These are phyloP conservation scores for Strigomonas culicis DNA, from an alignment of 208 protist species.

Conservation along the genomic window DNA sequence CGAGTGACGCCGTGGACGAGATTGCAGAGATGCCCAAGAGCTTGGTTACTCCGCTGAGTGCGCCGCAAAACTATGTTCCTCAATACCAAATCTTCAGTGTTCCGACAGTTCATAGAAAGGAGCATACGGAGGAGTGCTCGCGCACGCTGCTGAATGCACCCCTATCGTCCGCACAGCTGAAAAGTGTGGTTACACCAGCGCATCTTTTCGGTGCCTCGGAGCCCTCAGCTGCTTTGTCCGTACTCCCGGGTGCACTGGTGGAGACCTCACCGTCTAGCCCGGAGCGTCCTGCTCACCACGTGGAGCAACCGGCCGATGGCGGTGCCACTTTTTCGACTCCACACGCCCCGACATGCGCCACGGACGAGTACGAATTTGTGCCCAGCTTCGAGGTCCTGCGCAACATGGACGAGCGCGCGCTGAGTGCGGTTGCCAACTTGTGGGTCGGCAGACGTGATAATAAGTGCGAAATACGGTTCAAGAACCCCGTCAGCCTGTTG, in stretches of 20 bases:
- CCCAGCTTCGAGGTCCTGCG: constrained; percentile 55
- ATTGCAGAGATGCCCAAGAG: constrained; percentile 32
- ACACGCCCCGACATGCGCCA: constrained; percentile 51
- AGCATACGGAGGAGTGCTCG: no score
- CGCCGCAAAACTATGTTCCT: no score
- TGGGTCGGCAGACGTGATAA: constrained; percentile 54
- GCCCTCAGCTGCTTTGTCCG: no score
- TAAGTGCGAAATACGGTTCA: constrained; percentile 57
- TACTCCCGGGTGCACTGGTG: no score
- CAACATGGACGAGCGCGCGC: constrained; percentile 34
- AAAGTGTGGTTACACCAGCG: constrained; percentile 1
- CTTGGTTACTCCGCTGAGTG: no score
- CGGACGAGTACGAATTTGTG: constrained; percentile 45
- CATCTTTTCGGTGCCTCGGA: not conserved
- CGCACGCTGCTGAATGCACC: constrained; percentile 4
- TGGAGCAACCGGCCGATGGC: no score
- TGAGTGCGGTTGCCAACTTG: constrained; percentile 55
- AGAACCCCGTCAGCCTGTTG: constrained; percentile 81
- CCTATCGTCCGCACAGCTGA: constrained; percentile 13
- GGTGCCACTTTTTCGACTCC: not conserved
- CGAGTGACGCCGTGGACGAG: constrained; percentile 19
- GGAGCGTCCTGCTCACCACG: no score
- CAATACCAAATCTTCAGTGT: constrained; percentile 6
- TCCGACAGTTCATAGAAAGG: not conserved
- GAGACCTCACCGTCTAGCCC: no score